These are phyloP conservation scores for Penicillium bialowiezense DNA, from an alignment of 495 filamentous ascomycete genomes.

Conservation along the genomic window DNA sequence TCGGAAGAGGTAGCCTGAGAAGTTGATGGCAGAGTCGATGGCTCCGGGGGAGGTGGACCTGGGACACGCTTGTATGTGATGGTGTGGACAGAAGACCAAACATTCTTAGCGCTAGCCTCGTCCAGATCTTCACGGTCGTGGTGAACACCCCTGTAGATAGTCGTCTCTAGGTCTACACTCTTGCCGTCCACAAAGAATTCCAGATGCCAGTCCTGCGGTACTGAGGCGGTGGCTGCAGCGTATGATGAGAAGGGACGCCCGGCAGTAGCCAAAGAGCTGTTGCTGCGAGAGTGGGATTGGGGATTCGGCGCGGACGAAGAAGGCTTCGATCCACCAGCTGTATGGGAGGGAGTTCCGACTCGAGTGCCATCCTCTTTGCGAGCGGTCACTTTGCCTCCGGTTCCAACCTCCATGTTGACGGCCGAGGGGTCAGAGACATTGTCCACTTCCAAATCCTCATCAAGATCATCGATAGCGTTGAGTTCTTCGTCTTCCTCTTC, in stretches of 20 bases:
- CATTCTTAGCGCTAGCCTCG: constrained; percentile 66
- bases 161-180: constrained; percentile 84
- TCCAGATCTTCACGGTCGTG: constrained; percentile 62
- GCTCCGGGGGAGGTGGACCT: constrained; percentile 83
- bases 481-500: constrained; percentile 65
- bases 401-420: constrained; percentile 88
- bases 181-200: constrained; percentile 89
- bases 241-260: constrained; percentile 64
- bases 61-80: constrained; percentile 87
- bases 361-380: constrained; percentile 92
- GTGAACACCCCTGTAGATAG: constrained; percentile 93
- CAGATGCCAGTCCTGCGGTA: constrained; percentile 96
- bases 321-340: constrained; percentile 47
- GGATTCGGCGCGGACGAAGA: constrained; percentile 39
- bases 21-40: constrained; percentile 58
- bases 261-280: constrained; percentile 41
- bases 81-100: constrained; percentile 87
- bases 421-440: constrained; percentile 74
- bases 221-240: constrained; percentile 66
- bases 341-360: constrained; percentile 80
- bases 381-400: constrained; percentile 90
- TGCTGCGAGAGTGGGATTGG: constrained; percentile 25
- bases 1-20: constrained; percentile 46
- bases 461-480: constrained; percentile 85
- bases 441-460: constrained; percentile 80